A percentile compares a stretch with the other conserved stretches of the same genome.
phyloP scores from a whole-genome alignment of 106 monocot species.

The Apostasia ramifera region DNA sequence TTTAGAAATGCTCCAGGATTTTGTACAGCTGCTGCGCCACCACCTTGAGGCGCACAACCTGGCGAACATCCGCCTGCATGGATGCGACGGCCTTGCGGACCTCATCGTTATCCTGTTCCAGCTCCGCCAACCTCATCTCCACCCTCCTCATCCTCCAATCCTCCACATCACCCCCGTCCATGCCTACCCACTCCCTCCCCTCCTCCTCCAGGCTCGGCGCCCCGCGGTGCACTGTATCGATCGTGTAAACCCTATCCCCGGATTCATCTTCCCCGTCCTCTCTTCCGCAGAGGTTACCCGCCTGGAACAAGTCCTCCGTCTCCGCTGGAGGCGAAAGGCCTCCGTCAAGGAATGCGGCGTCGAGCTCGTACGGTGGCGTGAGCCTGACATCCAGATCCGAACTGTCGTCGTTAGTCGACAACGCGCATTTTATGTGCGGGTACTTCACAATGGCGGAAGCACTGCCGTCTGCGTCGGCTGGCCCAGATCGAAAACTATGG shows the following conservation, averaged over 20 bases:
- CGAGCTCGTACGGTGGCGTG: background rate
- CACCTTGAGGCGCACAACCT: constrained; percentile 49
- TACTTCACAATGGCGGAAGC: background rate
- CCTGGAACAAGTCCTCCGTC: background rate
- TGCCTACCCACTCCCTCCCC: background rate
- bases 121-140: constrained; percentile 40
- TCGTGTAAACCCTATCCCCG: constrained; percentile 36
- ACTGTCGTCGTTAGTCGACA: background rate
- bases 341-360: background rate
- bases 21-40: constrained; percentile 56
- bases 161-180: constrained; percentile 14
- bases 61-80: constrained; percentile 52
- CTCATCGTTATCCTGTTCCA: constrained; percentile 60
- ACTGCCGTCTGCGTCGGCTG: background rate
- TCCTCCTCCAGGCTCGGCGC: constrained; percentile 3
- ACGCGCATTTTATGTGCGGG: background rate
- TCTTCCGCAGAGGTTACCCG: background rate
- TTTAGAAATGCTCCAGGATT: constrained; percentile 6
- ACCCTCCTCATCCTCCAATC: constrained; percentile 35
- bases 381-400: background rate
- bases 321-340: background rate
- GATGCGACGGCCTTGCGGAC: constrained; percentile 36
- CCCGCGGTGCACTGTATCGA: constrained; percentile 39
- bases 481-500: background rate
- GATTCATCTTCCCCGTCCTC: constrained; percentile 5